phyloP scores from a whole-genome alignment of 2,329 filamentous ascomycete genomes.

The Fusarium austroafricanum region DNA sequence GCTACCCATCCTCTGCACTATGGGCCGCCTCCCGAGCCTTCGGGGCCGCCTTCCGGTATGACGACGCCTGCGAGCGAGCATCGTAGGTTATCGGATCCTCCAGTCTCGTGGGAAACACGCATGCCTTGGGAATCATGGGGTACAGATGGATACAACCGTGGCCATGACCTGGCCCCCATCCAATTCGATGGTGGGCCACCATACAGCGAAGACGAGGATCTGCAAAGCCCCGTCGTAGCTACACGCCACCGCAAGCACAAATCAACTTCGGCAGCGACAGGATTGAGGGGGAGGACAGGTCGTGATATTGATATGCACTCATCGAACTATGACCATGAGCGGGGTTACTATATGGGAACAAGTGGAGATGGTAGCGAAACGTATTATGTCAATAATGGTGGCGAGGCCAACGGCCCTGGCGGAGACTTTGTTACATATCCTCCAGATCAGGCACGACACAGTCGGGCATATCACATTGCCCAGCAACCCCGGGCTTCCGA shows the following conservation, averaged over 20 bases:
- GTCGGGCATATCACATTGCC: slow-evolving; percentile 58
- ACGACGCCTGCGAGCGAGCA: slow-evolving; percentile 88
- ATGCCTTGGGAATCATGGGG: slow-evolving; percentile 69
- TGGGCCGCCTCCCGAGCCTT: slow-evolving; percentile 83
- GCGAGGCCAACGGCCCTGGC: slow-evolving; percentile 79
- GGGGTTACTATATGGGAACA: slow-evolving; percentile 74
- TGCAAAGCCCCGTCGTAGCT: slow-evolving; percentile 90
- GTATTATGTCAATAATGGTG: slow-evolving; percentile 77
- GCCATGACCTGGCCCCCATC: slow-evolving; percentile 81
- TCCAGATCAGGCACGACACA: slow-evolving; percentile 70
- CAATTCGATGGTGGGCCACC: slow-evolving; percentile 89
- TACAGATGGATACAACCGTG: slow-evolving; percentile 66
- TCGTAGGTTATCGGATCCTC: slow-evolving; percentile 85
- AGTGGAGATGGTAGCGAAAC: slow-evolving; percentile 78
- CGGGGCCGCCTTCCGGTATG: slow-evolving; percentile 76
- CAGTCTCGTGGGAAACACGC: slow-evolving; percentile 78
- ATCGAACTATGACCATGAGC: slow-evolving; percentile 67
- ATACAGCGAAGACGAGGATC: slow-evolving; percentile 94
- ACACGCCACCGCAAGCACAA: slow-evolving; percentile 89
- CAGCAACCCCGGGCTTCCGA: slow-evolving; percentile 60
- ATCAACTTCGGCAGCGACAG: slow-evolving; percentile 67
- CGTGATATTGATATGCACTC: slow-evolving; percentile 59
- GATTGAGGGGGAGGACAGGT: slow-evolving; percentile 57
- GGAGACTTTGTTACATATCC: slow-evolving; percentile 86
- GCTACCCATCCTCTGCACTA: slow-evolving; percentile 88